A percentile compares a stretch with the other conserved stretches of the same genome.
These are phyloP conservation scores for Sarocladium kiliense DNA, from an alignment of 2,329 filamentous ascomycete genomes.

Conservation along the genomic window DNA sequence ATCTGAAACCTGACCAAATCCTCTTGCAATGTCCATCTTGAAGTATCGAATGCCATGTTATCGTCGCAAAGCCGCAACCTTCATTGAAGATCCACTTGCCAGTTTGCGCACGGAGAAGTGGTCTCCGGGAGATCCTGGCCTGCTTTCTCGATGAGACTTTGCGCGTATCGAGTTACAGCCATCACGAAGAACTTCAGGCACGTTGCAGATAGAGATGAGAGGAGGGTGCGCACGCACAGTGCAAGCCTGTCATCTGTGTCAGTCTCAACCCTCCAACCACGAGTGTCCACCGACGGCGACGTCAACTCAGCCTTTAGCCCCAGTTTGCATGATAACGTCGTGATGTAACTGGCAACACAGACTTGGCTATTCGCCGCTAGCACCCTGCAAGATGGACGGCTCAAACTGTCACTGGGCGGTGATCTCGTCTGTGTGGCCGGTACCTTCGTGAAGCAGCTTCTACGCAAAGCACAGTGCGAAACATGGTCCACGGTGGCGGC, in stretches of 20 bases:
- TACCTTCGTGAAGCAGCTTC: background rate
- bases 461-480: background rate
- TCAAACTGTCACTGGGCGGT: background rate
- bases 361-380: conserved; percentile 1
- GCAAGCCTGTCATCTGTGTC: background rate
- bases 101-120: background rate
- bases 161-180: background rate
- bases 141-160: background rate
- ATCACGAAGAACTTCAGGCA: background rate
- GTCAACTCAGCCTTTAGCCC: background rate
- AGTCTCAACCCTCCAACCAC: background rate
- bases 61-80: background rate
- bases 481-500: background rate
- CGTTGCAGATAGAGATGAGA: background rate
- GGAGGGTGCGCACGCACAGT: background rate
- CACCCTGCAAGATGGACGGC: background rate
- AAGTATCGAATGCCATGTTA: too few relatives aligned
- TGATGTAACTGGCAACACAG: background rate
- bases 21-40: too few relatives aligned
- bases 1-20: background rate
- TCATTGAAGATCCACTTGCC: conserved; percentile 2
- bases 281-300: background rate
- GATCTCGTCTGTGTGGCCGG: background rate
- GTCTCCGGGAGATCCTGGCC: background rate
- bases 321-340: background rate